Evolutionary conservation across 2,329 filamentous ascomycete species (phyloP), one percentile per base, ranked within the genome.

Genomic region (Fusarium floridanum): DNA sequence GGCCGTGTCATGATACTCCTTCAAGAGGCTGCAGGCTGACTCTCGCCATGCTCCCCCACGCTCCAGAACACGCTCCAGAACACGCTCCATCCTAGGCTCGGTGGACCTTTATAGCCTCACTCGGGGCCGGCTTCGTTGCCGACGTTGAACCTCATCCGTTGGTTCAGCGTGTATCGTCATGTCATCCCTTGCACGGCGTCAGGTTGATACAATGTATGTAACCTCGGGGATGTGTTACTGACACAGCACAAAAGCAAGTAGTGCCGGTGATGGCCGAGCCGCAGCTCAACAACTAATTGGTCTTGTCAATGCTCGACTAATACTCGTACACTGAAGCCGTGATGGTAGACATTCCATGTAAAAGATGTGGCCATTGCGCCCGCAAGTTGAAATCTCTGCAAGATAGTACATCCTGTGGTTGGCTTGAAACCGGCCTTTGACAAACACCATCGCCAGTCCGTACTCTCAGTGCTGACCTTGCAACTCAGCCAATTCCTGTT

Each of bases 101-200:
- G 59, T 65, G 24, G 43, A 53, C 56, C n/a, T 62, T 29, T 41
- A 34, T 43, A 53, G 34, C 64, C 32, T 61, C 64, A 43, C 48
- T 36, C 6, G 9, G 10, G 24, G 17, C 10, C 34, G 34, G 16
- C 61, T 39, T 53, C 45, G 6, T 48, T 24, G n/a, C 59, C 59
- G 59, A 61, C 20, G 20, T n/a, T 55, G 34, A 41, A 24, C 45
- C 17, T 39, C 32, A 24, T 63, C 32, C 24, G n/a, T 39, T 22
- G 10, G 17, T 20, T 41, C 9, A 24, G 41, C 22, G n/a, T 55
- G 29, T 22, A 61, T 24, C 17, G 16, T 50, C 43, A 16, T 37
- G 22, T 27, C 29, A 50, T 61, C 4, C 32, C n/a, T 62, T 6
- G 10, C 39, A 24, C n/a, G 10, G 59, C 22, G 11, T 32, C 57